Evolutionary conservation across 2,329 filamentous ascomycete genomes (phyloP), one percentile per base, ranked within the genome.

Genomic region (Alternaria alternata): DNA sequence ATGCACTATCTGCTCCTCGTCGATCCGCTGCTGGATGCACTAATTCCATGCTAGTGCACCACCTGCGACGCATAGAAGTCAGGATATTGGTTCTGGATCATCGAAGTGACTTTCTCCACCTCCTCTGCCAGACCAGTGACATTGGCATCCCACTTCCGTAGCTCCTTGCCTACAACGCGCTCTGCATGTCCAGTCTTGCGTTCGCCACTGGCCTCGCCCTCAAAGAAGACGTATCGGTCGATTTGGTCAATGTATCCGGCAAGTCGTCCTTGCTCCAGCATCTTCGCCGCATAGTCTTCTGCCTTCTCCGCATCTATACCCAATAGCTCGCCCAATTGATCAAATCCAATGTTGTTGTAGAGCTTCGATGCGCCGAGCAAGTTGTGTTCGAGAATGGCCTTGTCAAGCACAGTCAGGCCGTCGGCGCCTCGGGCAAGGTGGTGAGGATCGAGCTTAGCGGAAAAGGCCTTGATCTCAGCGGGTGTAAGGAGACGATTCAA

Each of bases 311-410:
- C 88, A 59, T 92, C 88, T 5, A 97, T 84, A 0, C 92, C 93
- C 14, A 99, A 83, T 38, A 97, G 85, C 39, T 85, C 81, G 0
- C 90, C 95, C 1, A 99, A 84, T 26, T 89, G 89, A 58, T 91
- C 89, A 67, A 85, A 75, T 62, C 82, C 67, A 73, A 87, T 80
- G 76, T 86, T 81, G 71, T 82, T 67, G 78, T 85, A 80, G 61
- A 85, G 73, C 68, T 83, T 75, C 36, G 93, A 97, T 2, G 91
- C 92, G 20, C 90, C 93, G 22, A 97, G 88, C 16, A 99, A 84
- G 76, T 99, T 99, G 81, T 99, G 95, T 81, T 99, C 95, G 18
- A 97, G 89, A 9, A 99, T 92, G 7, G 95, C 95, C 78, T 93
- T 94, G 71, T 92, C 92, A 36, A 99, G 86, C 5, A 98, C 95